A percentile compares a stretch with the other conserved stretches of the same genome.
Conservation (phyloP, 2,329 filamentous ascomycete species). For the Dothistroma septosporum region DNA sequence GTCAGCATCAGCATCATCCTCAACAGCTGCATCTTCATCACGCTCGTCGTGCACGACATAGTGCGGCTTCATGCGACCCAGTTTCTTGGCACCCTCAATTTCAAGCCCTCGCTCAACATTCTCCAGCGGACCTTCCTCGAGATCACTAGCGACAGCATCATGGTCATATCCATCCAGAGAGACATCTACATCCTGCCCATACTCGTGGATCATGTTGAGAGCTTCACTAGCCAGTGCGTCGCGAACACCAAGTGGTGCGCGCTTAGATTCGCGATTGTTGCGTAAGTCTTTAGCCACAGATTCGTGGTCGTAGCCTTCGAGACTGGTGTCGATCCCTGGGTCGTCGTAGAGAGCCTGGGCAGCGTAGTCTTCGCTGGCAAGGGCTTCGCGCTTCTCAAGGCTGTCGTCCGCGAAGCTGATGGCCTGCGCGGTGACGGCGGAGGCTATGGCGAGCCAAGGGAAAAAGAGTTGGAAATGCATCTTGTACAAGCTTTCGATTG, state of each 20-base stretch:
- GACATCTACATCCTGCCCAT: slow-evolving; percentile 9
- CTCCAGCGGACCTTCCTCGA: slow-evolving; percentile 3
- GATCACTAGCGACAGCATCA: slow-evolving; percentile 4
- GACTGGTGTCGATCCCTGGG: slow-evolving; percentile 2
- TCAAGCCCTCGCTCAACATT: background rate
- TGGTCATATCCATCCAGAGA: slow-evolving; percentile 13
- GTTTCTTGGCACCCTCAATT: background rate
- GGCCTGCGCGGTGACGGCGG: background rate
- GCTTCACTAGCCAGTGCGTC: slow-evolving; percentile 6
- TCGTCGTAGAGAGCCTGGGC: background rate
- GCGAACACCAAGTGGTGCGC: slow-evolving; percentile 2
- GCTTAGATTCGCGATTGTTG: background rate
- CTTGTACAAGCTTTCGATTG: background rate
- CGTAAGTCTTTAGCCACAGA: background rate
- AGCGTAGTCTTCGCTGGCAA: background rate
- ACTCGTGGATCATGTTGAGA: slow-evolving; percentile 1
- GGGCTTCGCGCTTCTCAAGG: background rate
- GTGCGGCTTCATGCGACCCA: slow-evolving; percentile 9
- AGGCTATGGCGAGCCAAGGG: background rate
- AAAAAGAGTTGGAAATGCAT: slow-evolving; percentile 2
- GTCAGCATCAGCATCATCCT: slow-evolving; percentile 1
- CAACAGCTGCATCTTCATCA: slow-evolving; percentile 52
- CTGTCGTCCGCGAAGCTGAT: background rate
- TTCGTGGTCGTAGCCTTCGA: slow-evolving; percentile 8
- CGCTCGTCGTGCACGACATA: slow-evolving; percentile 44